These are phyloP conservation scores for Pichia occidentalis DNA, from an alignment of 805 yeast species.

Conservation along the genomic window DNA sequence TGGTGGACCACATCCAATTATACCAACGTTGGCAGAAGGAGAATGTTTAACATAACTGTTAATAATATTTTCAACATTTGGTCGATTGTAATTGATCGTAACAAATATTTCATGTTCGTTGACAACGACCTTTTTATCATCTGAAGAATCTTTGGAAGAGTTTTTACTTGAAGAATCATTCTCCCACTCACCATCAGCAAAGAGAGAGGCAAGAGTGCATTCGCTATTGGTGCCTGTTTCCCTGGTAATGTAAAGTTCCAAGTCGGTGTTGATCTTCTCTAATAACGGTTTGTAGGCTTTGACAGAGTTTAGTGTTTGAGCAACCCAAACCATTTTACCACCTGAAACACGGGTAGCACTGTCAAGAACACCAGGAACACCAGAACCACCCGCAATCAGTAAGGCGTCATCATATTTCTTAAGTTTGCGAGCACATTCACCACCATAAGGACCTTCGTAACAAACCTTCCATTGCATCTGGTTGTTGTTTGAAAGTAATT, in stretches of 20 bases:
- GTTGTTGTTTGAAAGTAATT: conserved; percentile 17
- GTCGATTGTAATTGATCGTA: conserved; percentile 30
- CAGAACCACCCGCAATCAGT: conserved; percentile 65
- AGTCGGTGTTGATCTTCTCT: not conserved
- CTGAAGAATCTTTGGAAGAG: conserved; percentile 1
- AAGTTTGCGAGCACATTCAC: conserved; percentile 45
- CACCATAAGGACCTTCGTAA: conserved; percentile 61
- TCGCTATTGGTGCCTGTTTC: not conserved
- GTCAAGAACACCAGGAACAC: conserved; percentile 50
- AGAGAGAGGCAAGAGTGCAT: not conserved
- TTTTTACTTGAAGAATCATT: conserved; percentile 1
- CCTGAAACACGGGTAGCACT: conserved; percentile 29
- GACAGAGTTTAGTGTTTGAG: not conserved
- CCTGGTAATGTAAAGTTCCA: conserved; percentile 2
- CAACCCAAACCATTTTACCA: conserved; percentile 5
- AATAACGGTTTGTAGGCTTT: conserved; percentile 2
- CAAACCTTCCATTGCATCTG: conserved; percentile 23
- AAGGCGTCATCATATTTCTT: conserved; percentile 43
- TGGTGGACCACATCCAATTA: conserved; percentile 43
- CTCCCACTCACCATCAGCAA: conserved; percentile 1
- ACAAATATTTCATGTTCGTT: not conserved
- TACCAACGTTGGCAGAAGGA: conserved; percentile 30
- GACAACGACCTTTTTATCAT: not conserved
- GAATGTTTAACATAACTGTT: conserved; percentile 30
- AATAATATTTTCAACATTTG: conserved; percentile 30